Evolutionary conservation across 306 rosid genomes (phyloP).

Genomic region (Hippophae rhamnoides): DNA sequence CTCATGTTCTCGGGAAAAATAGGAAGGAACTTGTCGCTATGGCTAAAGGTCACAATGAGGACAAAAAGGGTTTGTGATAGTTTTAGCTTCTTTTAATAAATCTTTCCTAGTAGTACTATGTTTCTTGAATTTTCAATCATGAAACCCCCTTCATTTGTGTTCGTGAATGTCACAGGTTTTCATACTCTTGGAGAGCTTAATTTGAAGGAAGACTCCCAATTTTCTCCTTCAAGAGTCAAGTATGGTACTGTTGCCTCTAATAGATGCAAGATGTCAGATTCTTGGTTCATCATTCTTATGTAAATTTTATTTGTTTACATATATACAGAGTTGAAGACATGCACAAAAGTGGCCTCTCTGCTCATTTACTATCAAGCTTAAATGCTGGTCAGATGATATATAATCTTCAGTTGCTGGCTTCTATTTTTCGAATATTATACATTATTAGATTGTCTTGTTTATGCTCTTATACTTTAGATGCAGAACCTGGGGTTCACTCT

Average conservation of each 20-base stretch:
- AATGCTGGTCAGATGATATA: slow-evolving; percentile 46
- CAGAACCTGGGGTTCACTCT: slow-evolving; percentile 38
- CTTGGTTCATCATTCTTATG: slow-evolving; percentile 13
- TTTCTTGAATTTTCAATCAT: slow-evolving; percentile 1
- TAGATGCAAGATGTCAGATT: slow-evolving; percentile 7
- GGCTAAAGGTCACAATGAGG: slow-evolving; percentile 92
- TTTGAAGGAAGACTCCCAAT: slow-evolving; percentile 70
- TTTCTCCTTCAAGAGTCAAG: slow-evolving; percentile 81
- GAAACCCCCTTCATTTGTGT: slow-evolving; percentile 11
- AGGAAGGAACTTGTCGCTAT: slow-evolving; percentile 92
- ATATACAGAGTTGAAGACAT: slow-evolving; percentile 63
- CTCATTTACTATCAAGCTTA: slow-evolving; percentile 56
- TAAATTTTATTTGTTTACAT: slow-evolving; percentile 17
- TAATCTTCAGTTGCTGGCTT: slow-evolving; percentile 3
- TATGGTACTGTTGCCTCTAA: slow-evolving; percentile 27
- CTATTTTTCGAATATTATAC: slow-evolving; percentile 1
- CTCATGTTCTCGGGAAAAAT: slow-evolving; percentile 93
- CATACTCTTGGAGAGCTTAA: slow-evolving; percentile 54
- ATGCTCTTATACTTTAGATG: slow-evolving; percentile 34
- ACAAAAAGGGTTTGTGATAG: slow-evolving; percentile 67
- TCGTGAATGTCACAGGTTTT: slow-evolving; percentile 36
- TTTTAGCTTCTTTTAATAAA: slow-evolving; percentile 1
- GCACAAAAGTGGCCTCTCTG: slow-evolving; percentile 55
- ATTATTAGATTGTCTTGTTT: slow-evolving; percentile 21
- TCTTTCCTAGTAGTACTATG: background rate